A percentile compares a stretch with the other conserved stretches of the same genome.
These are phyloP conservation scores for Aspergillus asperescens DNA, from an alignment of 495 filamentous ascomycete genomes.

Conservation along the genomic window DNA sequence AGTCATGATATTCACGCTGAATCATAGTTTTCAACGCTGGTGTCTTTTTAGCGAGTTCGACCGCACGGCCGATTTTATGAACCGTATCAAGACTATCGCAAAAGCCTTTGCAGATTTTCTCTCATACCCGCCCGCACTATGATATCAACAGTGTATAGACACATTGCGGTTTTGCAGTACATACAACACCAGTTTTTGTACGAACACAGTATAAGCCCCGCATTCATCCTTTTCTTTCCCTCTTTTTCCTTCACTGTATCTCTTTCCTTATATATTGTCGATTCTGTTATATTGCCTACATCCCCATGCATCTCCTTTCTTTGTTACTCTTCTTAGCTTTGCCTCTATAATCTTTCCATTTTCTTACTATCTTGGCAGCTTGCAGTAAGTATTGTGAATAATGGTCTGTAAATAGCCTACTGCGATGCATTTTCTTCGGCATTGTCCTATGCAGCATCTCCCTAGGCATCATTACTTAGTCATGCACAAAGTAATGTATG, in stretches of 20 bases:
- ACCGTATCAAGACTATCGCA: not conserved
- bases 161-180: not conserved
- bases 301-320: conserved; percentile 1
- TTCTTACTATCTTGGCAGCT: not conserved
- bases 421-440: not conserved
- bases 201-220: conserved; percentile 9
- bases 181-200: conserved; percentile 2
- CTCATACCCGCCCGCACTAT: not conserved
- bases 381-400: conserved; percentile 2
- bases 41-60: conserved; percentile 3
- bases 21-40: conserved; percentile 11
- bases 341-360: not conserved
- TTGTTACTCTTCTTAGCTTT: not conserved
- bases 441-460: not conserved
- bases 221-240: conserved; percentile 8
- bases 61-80: not conserved
- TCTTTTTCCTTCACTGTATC: not conserved
- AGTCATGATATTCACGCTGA: not conserved
- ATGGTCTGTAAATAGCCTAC: conserved; percentile 14
- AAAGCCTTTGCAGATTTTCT: not conserved
- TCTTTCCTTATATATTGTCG: not conserved
- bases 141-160: not conserved
- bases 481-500: not conserved
- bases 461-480: not conserved
- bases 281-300: not conserved